Conservation (phyloP, 306 rosid genomes). For the Dalbergia cultrata region DNA sequence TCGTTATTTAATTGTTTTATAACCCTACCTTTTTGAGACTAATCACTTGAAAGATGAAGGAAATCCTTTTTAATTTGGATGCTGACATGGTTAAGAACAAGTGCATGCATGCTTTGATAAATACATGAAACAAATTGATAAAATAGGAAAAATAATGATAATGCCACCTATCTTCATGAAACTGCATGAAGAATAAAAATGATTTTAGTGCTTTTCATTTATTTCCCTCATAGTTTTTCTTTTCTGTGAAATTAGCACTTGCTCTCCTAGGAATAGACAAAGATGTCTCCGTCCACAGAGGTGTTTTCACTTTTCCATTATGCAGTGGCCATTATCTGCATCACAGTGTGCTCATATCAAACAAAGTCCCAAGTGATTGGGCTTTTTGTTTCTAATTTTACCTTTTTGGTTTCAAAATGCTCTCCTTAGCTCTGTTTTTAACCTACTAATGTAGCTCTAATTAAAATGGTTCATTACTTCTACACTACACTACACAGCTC, state of each 20-base stretch:
- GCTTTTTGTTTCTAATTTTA: constrained; percentile 36
- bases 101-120: constrained; percentile 55
- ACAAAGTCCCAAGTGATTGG: constrained; percentile 42
- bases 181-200: constrained; percentile 76
- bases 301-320: constrained; percentile 55
- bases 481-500: constrained; percentile 34
- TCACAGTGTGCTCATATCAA: constrained; percentile 42
- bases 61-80: constrained; percentile 44
- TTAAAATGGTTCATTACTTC: constrained; percentile 49
- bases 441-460: constrained; percentile 43
- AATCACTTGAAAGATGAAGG: constrained; percentile 41
- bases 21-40: constrained; percentile 37
- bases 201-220: constrained; percentile 62
- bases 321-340: constrained; percentile 50
- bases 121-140: constrained; percentile 45
- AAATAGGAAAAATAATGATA: constrained; percentile 59
- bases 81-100: constrained; percentile 52
- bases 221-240: constrained; percentile 27
- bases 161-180: constrained; percentile 69
- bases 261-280: constrained; percentile 60
- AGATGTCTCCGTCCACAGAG: constrained; percentile 57
- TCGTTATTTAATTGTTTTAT: constrained; percentile 29
- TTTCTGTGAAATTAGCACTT: constrained; percentile 49
- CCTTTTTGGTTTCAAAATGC: constrained; percentile 42
- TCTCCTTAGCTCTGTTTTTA: constrained; percentile 34